A percentile compares a stretch with the other conserved stretches of the same genome.
Evolutionary conservation across 176 grass and related monocot genomes (phyloP).

Genomic region (Avena eriantha): DNA sequence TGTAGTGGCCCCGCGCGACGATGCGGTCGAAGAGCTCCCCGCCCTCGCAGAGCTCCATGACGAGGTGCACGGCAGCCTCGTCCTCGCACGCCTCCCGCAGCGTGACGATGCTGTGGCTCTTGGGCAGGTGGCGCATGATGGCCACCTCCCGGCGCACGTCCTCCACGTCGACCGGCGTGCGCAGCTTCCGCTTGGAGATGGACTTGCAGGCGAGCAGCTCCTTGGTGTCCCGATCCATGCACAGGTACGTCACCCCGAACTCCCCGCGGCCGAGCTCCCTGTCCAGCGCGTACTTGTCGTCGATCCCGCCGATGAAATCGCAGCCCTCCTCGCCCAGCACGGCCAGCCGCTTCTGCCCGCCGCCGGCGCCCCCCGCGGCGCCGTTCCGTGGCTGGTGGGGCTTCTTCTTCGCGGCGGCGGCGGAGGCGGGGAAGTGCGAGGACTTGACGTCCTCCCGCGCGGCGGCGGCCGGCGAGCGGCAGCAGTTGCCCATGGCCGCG

Average conservation of each 20-base stretch:
- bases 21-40: conserved; percentile 99
- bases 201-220: conserved; percentile 97
- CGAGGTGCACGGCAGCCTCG: conserved; percentile 91
- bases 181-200: conserved; percentile 98
- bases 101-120: conserved; percentile 72
- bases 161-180: conserved; percentile 92
- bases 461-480: conserved; percentile 89
- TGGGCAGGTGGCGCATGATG: conserved; percentile 96
- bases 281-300: conserved; percentile 87
- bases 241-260: conserved; percentile 99
- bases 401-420: conserved; percentile 59
- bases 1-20: conserved; percentile 92
- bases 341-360: conserved; percentile 65
- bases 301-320: conserved; percentile 62
- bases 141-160: conserved; percentile 98
- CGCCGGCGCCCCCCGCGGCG: conserved; percentile 36
- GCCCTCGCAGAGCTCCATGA: conserved; percentile 99
- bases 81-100: conserved; percentile 96
- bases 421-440: conserved; percentile 66
- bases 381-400: conserved; percentile 61
- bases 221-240: conserved; percentile 86
- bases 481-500: conserved; percentile 92
- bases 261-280: conserved; percentile 93
- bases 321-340: conserved; percentile 68
- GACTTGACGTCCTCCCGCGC: conserved; percentile 93